These are phyloP conservation scores for Yarrowia phangngaensis DNA, from an alignment of 805 yeast genomes.

Conservation along the genomic window DNA sequence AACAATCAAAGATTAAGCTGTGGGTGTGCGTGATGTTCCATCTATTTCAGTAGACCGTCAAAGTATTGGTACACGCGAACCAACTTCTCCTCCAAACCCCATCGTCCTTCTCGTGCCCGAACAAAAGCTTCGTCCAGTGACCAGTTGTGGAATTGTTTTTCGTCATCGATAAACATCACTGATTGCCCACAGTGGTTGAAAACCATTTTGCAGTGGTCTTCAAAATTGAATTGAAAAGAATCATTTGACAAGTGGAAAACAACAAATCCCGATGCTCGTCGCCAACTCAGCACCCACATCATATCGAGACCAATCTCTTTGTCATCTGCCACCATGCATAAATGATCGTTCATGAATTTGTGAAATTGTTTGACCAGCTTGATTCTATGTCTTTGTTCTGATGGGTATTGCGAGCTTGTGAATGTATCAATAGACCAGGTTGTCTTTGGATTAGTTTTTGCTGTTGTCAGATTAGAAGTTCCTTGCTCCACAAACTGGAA, in stretches of 20 bases:
- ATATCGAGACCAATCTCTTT: slow-evolving; percentile 8
- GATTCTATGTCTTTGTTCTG: slow-evolving; percentile 49
- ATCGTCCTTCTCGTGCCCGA: slow-evolving; percentile 14
- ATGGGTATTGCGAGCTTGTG: slow-evolving; percentile 13
- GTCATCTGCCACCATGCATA: slow-evolving; percentile 50
- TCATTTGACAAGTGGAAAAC: slow-evolving; percentile 94
- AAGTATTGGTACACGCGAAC: slow-evolving; percentile 23
- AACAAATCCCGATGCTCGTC: slow-evolving; percentile 72
- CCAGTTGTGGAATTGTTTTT: slow-evolving; percentile 33
- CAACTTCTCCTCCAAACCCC: slow-evolving; percentile 22
- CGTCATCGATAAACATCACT: slow-evolving; percentile 63
- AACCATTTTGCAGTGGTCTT: slow-evolving; percentile 88
- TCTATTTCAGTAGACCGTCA: slow-evolving; percentile 11
- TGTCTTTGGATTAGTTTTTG: slow-evolving; percentile 6
- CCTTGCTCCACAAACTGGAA: slow-evolving; percentile 40
- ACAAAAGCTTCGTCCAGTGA: slow-evolving; percentile 16
- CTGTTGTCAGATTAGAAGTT: slow-evolving; percentile 38
- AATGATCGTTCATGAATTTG: slow-evolving; percentile 85
- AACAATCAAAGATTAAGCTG: no score
- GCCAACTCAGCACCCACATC: slow-evolving; percentile 73
- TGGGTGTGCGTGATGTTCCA: no score
- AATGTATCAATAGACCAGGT: slow-evolving; percentile 17
- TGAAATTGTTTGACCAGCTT: slow-evolving; percentile 86
- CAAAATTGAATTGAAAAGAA: slow-evolving; percentile 88
- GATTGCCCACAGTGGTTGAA: slow-evolving; percentile 70